Base-by-base conservation (phyloP, 345 rosid species). In the Hypericum androsaemum region DNA sequence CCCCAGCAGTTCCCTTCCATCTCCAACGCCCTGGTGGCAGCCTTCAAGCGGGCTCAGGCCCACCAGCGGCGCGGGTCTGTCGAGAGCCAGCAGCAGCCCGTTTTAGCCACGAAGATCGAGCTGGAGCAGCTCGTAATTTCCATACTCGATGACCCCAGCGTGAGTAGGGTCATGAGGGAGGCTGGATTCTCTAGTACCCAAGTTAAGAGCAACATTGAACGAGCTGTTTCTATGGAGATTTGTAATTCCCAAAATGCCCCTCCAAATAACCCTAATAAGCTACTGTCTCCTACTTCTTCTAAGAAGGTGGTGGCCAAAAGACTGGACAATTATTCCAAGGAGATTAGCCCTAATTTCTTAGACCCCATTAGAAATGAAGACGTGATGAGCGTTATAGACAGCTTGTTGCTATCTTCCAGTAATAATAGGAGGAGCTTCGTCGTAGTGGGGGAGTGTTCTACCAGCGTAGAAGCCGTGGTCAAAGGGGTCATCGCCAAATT, bases 71-170 rank as follows among this genome's bases (percentile, higher is more conserved):
- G 87, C 39, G 89, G 89, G 7, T 80, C 81, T 39, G 64, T 82
- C 37, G 89, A 82, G 53, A 83, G 75, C n/a, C n/a, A n/a, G n/a
- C n/a, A n/a, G n/a, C 88, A 84, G 36, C 79, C 88, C 2, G 74
- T 84, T 15, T 48, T 84, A 37, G 71, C 86, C 1, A 74, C 80
- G 10, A 81, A 84, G 61, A 77, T 84, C 3, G 89, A 80, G 70
- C 47, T 82, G 0, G 87, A 80, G 57, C 95, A 85, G 63, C 80
- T 85, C 0, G 70, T 82, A 15, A 65, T 85, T 10, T 85, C 95
- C 17, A 80, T 85, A 32, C 74, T 85, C 6, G 95, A 85, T 54
- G 95, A 85, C 58, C 95, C 95, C 41, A 80, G 89, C 50, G 89
- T 85, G 22, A 82, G 95, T 55, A 59, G 71, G 47, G 71, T 67